A percentile compares a stretch with the other conserved stretches of the same genome.
Conservation (phyloP, 2,329 filamentous ascomycete genomes). For the Fusarium dimerum region DNA sequence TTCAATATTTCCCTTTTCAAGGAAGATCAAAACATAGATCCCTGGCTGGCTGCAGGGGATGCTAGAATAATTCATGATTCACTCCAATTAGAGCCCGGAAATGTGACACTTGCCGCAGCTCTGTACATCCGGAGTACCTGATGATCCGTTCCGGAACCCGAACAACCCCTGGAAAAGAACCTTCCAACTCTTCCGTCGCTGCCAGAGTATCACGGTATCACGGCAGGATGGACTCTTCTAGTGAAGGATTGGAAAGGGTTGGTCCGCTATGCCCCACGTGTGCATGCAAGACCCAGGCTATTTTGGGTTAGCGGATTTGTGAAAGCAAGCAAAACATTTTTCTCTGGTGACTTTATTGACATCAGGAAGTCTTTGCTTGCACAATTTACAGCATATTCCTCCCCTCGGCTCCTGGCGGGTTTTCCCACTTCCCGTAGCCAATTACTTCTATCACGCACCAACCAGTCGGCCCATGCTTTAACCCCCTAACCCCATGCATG, state of each 20-base stretch:
- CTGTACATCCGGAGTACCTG: conserved; percentile 13
- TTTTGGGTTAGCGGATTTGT: conserved; percentile 9
- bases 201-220: not conserved
- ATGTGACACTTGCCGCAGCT: not conserved
- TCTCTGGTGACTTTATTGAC: not conserved
- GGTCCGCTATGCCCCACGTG: conserved; percentile 11
- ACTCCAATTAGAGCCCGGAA: conserved; percentile 16
- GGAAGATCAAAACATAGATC: conserved; percentile 1
- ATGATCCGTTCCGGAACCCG: conserved; percentile 7
- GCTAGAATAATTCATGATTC: conserved; percentile 2
- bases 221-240: not conserved
- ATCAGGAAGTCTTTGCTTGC: not conserved
- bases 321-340: not conserved
- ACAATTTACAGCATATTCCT: too few species aligned
- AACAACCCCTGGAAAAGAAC: not conserved
- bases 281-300: conserved; percentile 11
- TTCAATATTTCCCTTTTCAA: conserved; percentile 6
- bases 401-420: too few species aligned
- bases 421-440: not conserved
- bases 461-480: not conserved
- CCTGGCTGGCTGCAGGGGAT: conserved; percentile 8
- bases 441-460: not conserved
- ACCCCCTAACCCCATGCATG: not conserved
- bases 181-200: not conserved
- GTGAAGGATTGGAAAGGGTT: conserved; percentile 4